phyloP scores from a whole-genome alignment of 2,329 filamentous ascomycete species.

The Periconia macrospinosa region DNA sequence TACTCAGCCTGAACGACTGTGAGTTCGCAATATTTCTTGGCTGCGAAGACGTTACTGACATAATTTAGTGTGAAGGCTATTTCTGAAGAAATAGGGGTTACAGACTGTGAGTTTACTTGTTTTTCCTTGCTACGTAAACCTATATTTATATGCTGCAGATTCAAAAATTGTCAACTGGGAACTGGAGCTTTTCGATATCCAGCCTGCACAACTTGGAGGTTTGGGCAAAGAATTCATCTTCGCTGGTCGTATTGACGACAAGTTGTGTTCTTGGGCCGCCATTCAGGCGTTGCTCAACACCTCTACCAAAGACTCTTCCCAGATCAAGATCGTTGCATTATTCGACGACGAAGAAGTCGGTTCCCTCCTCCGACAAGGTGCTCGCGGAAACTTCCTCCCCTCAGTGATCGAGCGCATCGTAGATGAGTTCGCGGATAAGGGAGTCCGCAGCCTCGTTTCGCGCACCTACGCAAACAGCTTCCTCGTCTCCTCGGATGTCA shows the following conservation, averaged over 20 bases:
- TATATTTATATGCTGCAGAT: conserved; percentile 40
- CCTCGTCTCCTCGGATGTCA: conserved; percentile 89
- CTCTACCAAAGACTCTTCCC: conserved; percentile 59
- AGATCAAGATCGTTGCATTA: conserved; percentile 87
- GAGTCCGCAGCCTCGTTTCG: conserved; percentile 62
- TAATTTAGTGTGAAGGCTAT: conserved; percentile 69
- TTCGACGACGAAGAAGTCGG: conserved; percentile 98
- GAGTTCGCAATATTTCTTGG: too few species aligned
- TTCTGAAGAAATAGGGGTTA: conserved; percentile 73
- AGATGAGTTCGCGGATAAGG: conserved; percentile 61
- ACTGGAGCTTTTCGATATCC: conserved; percentile 88
- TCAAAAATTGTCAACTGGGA: conserved; percentile 91
- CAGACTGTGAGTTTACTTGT: conserved; percentile 53
- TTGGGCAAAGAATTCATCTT: conserved; percentile 94
- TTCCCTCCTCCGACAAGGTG: conserved; percentile 85
- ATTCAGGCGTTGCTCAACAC: conserved; percentile 77
- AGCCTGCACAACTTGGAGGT: conserved; percentile 81
- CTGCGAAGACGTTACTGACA: too few species aligned
- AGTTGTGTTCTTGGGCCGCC: conserved; percentile 93
- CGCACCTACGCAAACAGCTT: conserved; percentile 91
- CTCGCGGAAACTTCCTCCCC: conserved; percentile 84
- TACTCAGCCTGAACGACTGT: conserved; percentile 79
- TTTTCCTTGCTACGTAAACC: neutral
- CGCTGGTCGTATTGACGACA: conserved; percentile 93
- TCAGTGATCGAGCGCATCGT: conserved; percentile 78